A percentile compares a stretch with the other conserved stretches of the same genome.
Conservation (phyloP, 805 yeast genomes). For the Ogataea paradorogensis region DNA sequence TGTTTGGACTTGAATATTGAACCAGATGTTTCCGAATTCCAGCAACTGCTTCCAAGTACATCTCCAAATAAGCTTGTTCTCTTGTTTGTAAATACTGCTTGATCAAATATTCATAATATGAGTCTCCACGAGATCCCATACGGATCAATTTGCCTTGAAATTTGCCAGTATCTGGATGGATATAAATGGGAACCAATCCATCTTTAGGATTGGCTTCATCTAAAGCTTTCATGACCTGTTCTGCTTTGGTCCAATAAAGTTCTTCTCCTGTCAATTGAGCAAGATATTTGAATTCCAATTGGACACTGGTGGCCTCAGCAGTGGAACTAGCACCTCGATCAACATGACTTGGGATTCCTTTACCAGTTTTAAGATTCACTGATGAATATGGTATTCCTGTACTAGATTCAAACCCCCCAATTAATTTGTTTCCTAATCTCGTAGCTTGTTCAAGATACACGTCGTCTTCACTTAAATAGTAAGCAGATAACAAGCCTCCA, state of each 20-base stretch:
- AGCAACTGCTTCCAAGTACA: slow-evolving; percentile 73
- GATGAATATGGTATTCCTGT: slow-evolving; percentile 78
- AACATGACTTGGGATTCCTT: slow-evolving; percentile 58
- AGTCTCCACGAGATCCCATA: slow-evolving; percentile 89
- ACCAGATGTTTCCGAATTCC: slow-evolving; percentile 74
- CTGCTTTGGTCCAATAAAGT: slow-evolving; percentile 75
- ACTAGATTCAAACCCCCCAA: slow-evolving; percentile 63
- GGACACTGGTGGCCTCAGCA: slow-evolving; percentile 86
- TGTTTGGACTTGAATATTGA: slow-evolving; percentile 56
- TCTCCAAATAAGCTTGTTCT: slow-evolving; percentile 62
- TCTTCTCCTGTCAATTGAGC: slow-evolving; percentile 76
- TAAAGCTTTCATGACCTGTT: slow-evolving; percentile 65
- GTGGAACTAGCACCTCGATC: slow-evolving; percentile 82
- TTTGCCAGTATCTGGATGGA: slow-evolving; percentile 70
- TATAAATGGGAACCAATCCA: slow-evolving; percentile 81
- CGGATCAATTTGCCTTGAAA: slow-evolving; percentile 66
- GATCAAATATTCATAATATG: slow-evolving; percentile 84
- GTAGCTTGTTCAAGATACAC: slow-evolving; percentile 74
- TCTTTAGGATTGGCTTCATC: slow-evolving; percentile 62
- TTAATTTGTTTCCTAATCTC: slow-evolving; percentile 69
- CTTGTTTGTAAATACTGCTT: slow-evolving; percentile 83
- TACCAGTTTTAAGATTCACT: slow-evolving; percentile 64
- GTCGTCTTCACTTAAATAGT: slow-evolving; percentile 65
- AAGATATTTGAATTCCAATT: slow-evolving; percentile 81
- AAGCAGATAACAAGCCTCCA: slow-evolving; percentile 88